Evolutionary conservation across 208 protist genomes (phyloP).

Genomic region (Crithidia brevicula): DNA sequence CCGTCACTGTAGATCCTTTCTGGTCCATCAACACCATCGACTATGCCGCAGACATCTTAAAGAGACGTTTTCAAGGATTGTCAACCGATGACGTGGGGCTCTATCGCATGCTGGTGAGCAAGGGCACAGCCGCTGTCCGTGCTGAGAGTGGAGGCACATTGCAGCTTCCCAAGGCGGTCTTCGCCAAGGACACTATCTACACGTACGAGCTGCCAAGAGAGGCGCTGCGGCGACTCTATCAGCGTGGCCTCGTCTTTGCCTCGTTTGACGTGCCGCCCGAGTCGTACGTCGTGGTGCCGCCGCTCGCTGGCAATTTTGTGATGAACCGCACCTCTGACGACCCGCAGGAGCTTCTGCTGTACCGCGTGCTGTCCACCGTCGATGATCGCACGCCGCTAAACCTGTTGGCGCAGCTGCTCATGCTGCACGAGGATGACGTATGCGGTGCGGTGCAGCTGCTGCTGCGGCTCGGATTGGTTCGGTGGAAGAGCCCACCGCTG

Average conservation of each 20-base stretch:
- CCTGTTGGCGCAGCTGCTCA: conserved; percentile 91
- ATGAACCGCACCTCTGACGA: conserved; percentile 97
- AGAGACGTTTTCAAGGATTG: conserved; percentile 36
- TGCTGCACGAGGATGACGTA: conserved; percentile 90
- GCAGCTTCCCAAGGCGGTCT: conserved; percentile 17
- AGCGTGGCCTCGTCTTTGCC: conserved; percentile 89
- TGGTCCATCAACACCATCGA: conserved; percentile 53
- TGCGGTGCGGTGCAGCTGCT: conserved; percentile 92
- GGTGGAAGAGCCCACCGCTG: conserved; percentile 51
- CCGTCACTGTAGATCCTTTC: conserved; percentile 58
- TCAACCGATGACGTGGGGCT: conserved; percentile 46
- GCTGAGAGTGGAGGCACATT: conserved; percentile 17
- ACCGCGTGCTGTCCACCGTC: conserved; percentile 95
- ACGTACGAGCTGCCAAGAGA: conserved; percentile 61
- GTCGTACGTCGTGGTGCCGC: conserved; percentile 92
- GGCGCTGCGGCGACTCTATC: conserved; percentile 72
- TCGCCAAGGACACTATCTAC: conserved; percentile 42
- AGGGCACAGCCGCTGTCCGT: conserved; percentile 26
- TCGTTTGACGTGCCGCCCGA: conserved; percentile 86
- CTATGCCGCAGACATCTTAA: conserved; percentile 27
- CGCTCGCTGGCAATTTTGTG: conserved; percentile 94
- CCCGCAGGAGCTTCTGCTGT: conserved; percentile 96
- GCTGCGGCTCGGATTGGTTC: conserved; percentile 90
- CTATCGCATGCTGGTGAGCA: conserved; percentile 51
- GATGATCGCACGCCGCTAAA: conserved; percentile 94